Conservation (phyloP, 2,329 filamentous ascomycete species). For the Sporothrix curviconia region DNA sequence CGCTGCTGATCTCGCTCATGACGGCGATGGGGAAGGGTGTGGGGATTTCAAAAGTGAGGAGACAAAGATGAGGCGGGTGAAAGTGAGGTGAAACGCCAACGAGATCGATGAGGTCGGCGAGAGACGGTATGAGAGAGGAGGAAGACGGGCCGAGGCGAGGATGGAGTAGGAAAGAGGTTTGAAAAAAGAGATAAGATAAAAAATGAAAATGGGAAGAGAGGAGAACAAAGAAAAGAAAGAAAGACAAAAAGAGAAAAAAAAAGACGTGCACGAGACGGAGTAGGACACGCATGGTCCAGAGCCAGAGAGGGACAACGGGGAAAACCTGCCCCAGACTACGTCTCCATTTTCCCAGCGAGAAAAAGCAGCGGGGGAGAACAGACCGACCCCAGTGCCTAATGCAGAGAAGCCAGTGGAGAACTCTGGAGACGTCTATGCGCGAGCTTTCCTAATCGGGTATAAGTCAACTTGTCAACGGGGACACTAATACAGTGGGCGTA, state of each 20-base stretch:
- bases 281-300: too few species aligned
- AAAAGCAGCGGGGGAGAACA: too few species aligned
- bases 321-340: neutral
- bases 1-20: constrained; percentile 7
- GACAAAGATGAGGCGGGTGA: neutral
- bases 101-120: too few species aligned
- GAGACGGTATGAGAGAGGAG: too few species aligned
- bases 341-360: neutral
- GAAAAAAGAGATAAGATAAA: neutral
- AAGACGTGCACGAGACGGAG: neutral
- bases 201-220: too few species aligned
- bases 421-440: neutral
- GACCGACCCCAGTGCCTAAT: too few species aligned
- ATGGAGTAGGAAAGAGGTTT: too few species aligned
- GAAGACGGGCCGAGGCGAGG: too few species aligned
- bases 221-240: neutral
- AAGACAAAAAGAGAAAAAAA: neutral
- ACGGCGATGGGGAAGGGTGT: neutral
- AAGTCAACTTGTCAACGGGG: too few species aligned
- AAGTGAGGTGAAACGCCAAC: neutral
- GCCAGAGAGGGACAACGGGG: neutral
- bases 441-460: constrained; percentile 2
- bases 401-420: neutral
- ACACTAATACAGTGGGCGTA: too few species aligned
- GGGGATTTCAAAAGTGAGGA: neutral